Evolutionary conservation across 768 basidiomycete species (phyloP), one percentile per base, ranked within the genome.

Genomic region (Podaxis mareebaensis): DNA sequence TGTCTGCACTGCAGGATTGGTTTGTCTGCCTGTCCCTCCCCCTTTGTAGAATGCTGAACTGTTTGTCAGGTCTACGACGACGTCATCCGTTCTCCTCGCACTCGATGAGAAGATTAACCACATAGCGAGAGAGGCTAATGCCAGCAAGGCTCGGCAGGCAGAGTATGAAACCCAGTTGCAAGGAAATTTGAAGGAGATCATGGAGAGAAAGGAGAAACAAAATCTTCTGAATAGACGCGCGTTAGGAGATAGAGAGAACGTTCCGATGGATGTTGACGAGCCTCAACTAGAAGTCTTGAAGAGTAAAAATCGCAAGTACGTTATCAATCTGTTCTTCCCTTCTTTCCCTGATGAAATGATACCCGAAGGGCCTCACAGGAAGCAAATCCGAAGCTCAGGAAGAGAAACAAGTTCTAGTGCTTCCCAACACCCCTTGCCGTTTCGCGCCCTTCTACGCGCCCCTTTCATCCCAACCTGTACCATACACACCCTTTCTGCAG

Each of bases 221-320:
- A 80, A 79, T 15, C 26, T 44, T n/a, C 8, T 40, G 44, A 54
- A 36, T 12, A 60, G 64, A n/a, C 58, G 64, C 6, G 59, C 59
- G 12, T 44, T 54, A 24, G 60, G 55, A 24, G 71, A 74, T 51
- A 68, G 75, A 59, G 72, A 83, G 75, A 68, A 78, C 24, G 74
- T 75, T 67, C 74, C 71, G 40, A 91, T 91, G 89, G 89, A 90
- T 67, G 79, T 90, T 1, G 89, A 90, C 64, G 89, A 90, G 58
- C 77, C 81, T 0, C 67, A 76, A 52, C 42, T 46, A 33, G 77
- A 78, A n/a, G 76, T 76, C 33, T 63, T 68, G 3, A 83, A 80
- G 68, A 78, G 81, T 6, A 89, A 88, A 73, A 87, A 83, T 68
- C 77, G 87, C 67, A 88, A 85, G 88, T 89, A 67, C 36, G 86